Percentiles rank a stretch among this genome's conserved stretches.
Conservation (phyloP, 2,329 filamentous ascomycete species). For the Cladosporium phlei region DNA sequence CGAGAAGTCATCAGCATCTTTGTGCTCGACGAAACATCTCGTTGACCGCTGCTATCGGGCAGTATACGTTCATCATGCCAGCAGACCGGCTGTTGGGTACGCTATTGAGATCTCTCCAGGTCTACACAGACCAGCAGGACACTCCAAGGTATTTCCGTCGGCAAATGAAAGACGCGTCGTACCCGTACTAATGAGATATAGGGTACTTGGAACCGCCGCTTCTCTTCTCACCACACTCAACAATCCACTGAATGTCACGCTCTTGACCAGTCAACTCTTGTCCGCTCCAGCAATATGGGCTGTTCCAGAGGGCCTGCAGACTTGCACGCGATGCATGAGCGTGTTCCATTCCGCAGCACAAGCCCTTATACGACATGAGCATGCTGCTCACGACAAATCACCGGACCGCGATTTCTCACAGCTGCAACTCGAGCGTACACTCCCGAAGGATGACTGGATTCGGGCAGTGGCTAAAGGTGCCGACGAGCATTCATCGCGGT, state of each 20-base stretch:
- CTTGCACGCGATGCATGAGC: conserved; percentile 62
- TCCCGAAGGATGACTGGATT: conserved; percentile 52
- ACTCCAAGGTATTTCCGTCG: conserved; percentile 47
- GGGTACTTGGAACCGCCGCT: conserved; percentile 60
- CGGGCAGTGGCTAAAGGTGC: conserved; percentile 56
- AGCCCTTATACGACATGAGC: conserved; percentile 48
- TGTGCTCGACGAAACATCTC: no score
- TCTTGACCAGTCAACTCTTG: conserved; percentile 68
- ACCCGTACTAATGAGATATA: conserved; percentile 23
- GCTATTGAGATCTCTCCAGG: conserved; percentile 60
- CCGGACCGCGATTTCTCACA: conserved; percentile 23
- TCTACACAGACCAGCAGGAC: conserved; percentile 54
- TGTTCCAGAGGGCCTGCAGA: conserved; percentile 56
- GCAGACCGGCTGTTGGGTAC: conserved; percentile 63
- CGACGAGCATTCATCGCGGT: conserved; percentile 60
- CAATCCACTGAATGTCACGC: conserved; percentile 69
- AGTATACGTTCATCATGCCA: conserved; percentile 1
- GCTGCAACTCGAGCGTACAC: conserved; percentile 28
- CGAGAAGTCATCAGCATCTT: no score
- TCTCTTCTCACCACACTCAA: conserved; percentile 64
- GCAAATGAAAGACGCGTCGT: neutral
- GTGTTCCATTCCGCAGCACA: conserved; percentile 66
- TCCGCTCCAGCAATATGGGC: conserved; percentile 68
- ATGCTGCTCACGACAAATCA: conserved; percentile 29
- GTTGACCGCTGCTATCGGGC: no score